Percentiles rank a stretch among this genome's conserved stretches.
Evolutionary conservation across 306 rosid genomes (phyloP).

Genomic region (Casuarina equisetifolia): DNA sequence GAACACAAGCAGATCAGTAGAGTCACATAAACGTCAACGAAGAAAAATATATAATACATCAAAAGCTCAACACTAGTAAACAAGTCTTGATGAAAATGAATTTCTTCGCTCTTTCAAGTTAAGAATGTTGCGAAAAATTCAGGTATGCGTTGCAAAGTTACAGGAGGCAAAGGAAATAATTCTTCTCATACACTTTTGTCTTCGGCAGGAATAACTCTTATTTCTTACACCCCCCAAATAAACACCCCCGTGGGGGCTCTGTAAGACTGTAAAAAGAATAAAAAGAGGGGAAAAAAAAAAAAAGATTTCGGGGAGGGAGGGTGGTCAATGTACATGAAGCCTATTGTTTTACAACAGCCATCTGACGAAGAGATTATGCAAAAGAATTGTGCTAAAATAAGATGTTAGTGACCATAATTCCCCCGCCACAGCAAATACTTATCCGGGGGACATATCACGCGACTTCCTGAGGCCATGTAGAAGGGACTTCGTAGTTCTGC

Average conservation of each 20-base stretch:
- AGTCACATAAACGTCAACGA: too few relatives aligned
- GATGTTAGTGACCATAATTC: background rate
- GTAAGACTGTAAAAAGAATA: background rate
- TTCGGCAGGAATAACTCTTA: background rate
- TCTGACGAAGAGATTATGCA: background rate
- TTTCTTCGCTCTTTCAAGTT: background rate
- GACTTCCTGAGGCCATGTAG: slow-evolving; percentile 12
- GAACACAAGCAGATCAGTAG: too few relatives aligned
- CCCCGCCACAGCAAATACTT: background rate
- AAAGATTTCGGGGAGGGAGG: background rate
- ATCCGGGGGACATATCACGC: background rate
- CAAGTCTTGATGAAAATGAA: background rate
- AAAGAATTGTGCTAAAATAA: background rate
- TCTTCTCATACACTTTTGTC: slow-evolving; percentile 1
- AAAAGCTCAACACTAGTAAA: background rate
- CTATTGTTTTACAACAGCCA: background rate
- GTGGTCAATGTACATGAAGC: background rate
- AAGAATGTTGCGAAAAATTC: background rate
- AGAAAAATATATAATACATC: too few relatives aligned
- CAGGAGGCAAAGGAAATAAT: background rate
- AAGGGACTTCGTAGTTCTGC: slow-evolving; percentile 31
- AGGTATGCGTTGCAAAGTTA: background rate
- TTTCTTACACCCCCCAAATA: background rate
- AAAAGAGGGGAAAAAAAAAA: background rate
- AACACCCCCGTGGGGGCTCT: background rate